phyloP scores from a whole-genome alignment of 2,329 filamentous ascomycete genomes.

The Colletotrichum sp. region DNA sequence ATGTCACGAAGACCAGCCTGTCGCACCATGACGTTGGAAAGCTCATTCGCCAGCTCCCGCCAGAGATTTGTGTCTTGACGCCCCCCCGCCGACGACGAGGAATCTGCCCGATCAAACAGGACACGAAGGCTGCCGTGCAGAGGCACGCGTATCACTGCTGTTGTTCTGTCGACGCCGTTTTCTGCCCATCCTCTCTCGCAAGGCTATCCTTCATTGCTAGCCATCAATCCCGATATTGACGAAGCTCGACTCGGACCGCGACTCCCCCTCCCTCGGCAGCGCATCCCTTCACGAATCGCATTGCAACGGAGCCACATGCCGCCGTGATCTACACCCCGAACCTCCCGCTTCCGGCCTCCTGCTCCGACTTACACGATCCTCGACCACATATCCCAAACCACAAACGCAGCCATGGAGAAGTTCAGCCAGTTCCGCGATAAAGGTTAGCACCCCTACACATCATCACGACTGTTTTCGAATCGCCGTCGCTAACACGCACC shows the following conservation, averaged over 20 bases:
- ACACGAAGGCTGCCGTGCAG: background rate
- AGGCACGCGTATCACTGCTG: background rate
- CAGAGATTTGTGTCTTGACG: conserved; percentile 8
- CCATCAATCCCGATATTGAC: background rate
- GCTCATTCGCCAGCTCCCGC: conserved; percentile 15
- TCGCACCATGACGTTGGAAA: conserved; percentile 17
- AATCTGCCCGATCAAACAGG: background rate
- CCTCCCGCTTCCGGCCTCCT: background rate
- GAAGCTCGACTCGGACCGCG: background rate
- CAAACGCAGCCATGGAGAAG: conserved; percentile 75
- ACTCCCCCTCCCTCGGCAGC: background rate
- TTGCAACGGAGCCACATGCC: background rate
- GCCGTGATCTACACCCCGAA: background rate
- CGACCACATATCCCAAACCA: background rate
- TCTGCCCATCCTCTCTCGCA: background rate
- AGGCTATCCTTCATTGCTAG: background rate
- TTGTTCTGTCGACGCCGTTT: background rate
- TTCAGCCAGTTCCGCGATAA: conserved; percentile 92
- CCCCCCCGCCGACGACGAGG: background rate
- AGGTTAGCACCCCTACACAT: conserved; percentile 54
- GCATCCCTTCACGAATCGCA: background rate
- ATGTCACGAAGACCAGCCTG: background rate
- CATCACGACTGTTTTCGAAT: background rate
- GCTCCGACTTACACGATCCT: conserved; percentile 4
- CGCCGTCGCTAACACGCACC: background rate